phyloP scores from a whole-genome alignment of 2,329 filamentous ascomycete genomes.

The Calcarisporium arbuscula region DNA sequence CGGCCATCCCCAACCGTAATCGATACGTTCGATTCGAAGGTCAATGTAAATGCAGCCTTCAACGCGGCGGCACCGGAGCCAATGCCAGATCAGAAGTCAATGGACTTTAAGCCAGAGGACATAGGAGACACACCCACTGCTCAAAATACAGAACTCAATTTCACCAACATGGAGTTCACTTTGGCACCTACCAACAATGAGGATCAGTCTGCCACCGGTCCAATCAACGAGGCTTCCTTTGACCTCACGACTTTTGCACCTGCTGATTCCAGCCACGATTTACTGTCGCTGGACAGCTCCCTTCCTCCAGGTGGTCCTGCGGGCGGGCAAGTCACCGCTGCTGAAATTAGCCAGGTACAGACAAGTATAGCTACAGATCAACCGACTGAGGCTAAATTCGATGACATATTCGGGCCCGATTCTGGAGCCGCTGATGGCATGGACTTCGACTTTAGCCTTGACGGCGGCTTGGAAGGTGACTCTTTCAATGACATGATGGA shows the following conservation, averaged over 20 bases:
- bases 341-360: slow-evolving; percentile 2
- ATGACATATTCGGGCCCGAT: slow-evolving; percentile 43
- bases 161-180: slow-evolving; percentile 52
- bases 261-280: slow-evolving; percentile 22
- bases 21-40: slow-evolving; percentile 10
- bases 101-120: slow-evolving; percentile 15
- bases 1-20: slow-evolving; percentile 9
- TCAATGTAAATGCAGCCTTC: slow-evolving; percentile 4
- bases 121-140: slow-evolving; percentile 10
- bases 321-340: not conserved
- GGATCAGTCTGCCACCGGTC: slow-evolving; percentile 14
- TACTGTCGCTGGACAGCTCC: slow-evolving; percentile 23
- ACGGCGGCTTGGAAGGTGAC: slow-evolving; percentile 23
- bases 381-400: slow-evolving; percentile 21
- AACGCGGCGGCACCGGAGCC: slow-evolving; percentile 19
- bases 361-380: slow-evolving; percentile 1
- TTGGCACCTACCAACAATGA: slow-evolving; percentile 39
- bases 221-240: slow-evolving; percentile 34
- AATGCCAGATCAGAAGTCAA: slow-evolving; percentile 19
- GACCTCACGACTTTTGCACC: slow-evolving; percentile 39
- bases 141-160: slow-evolving; percentile 40
- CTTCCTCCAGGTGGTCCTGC: slow-evolving; percentile 17
- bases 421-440: slow-evolving; percentile 31
- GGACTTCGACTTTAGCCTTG: slow-evolving; percentile 24
- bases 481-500: slow-evolving; percentile 47